Evolutionary conservation across 768 basidiomycete genomes (phyloP).

Genomic region (Auriscalpium vulgare): DNA sequence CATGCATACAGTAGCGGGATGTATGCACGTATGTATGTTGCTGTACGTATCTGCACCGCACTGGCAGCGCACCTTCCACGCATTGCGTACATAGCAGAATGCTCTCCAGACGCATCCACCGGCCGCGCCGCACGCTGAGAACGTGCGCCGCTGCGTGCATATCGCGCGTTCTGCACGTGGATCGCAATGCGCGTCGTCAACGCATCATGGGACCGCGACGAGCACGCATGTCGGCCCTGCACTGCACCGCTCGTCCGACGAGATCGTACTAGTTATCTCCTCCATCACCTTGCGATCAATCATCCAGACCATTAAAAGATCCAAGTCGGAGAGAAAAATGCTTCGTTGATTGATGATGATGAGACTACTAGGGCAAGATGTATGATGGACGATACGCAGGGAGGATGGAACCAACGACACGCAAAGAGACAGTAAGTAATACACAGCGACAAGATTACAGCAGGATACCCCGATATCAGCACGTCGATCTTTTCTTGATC

Average conservation of each 20-base stretch:
- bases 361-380: background rate
- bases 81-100: too few relatives aligned
- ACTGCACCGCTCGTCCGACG: background rate
- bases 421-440: background rate
- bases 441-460: background rate
- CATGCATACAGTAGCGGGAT: too few relatives aligned
- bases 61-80: too few relatives aligned
- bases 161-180: too few relatives aligned
- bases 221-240: too few relatives aligned
- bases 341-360: background rate
- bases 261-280: background rate
- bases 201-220: too few relatives aligned
- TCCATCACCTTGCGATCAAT: background rate
- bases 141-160: too few relatives aligned
- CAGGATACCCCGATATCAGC: conserved; percentile 16
- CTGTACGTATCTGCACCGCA: too few relatives aligned
- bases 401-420: background rate
- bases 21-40: too few relatives aligned
- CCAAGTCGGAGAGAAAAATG: background rate
- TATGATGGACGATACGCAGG: background rate
- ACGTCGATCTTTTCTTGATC: background rate
- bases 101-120: too few relatives aligned
- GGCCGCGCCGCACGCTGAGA: too few relatives aligned
- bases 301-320: background rate
- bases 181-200: too few relatives aligned